Base-by-base conservation (phyloP, 345 rosid species). In the Isatis tinctoria region DNA sequence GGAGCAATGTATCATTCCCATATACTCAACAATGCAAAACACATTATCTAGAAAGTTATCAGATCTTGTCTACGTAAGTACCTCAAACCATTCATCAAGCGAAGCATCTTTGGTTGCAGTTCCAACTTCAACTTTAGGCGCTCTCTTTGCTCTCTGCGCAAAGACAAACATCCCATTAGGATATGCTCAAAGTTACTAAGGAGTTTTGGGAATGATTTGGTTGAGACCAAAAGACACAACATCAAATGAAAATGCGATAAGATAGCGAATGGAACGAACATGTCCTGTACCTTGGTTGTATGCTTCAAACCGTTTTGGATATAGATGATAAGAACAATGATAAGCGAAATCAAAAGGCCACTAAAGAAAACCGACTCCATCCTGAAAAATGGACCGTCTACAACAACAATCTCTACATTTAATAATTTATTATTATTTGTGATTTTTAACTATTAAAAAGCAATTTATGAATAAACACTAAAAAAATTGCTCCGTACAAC, bases 71-170 rank as follows among this genome's bases (percentile, higher is more conserved):
- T 6, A 40, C 16, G 66, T 20, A 24, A 3, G 3, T 72, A 63
- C 99, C 97, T 95, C 84, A 52, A 95, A 93, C 99, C 99, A 95
- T 74, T 95, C 99, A 67, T 95, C 97, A 85, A 81, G 74, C 1
- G 93, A 87, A 43, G 84, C 86, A 84, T 92, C 96, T 20, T 82
- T 84, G 47, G 82, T 63, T 41, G 82, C 77, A 2, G 97, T 90
- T 77, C 97, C 97, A 51, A 88, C 91, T 86, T 90, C 97, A 75
- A 92, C 97, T 84, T 90, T 92, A 3, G 93, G 80, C 7, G 87
- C 75, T 82, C 82, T 83, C 86, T 83, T 95, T 32, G 92, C 83
- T 88, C 90, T 95, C 99, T 95, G 56, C 33, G 3, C 3, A 2
- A 22, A 6, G 10, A 32, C 32, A 37, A 39, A 26, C 14, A 18